These are phyloP conservation scores for Raffaelea albimanens DNA, from an alignment of 2,329 filamentous ascomycete species.

Conservation along the genomic window DNA sequence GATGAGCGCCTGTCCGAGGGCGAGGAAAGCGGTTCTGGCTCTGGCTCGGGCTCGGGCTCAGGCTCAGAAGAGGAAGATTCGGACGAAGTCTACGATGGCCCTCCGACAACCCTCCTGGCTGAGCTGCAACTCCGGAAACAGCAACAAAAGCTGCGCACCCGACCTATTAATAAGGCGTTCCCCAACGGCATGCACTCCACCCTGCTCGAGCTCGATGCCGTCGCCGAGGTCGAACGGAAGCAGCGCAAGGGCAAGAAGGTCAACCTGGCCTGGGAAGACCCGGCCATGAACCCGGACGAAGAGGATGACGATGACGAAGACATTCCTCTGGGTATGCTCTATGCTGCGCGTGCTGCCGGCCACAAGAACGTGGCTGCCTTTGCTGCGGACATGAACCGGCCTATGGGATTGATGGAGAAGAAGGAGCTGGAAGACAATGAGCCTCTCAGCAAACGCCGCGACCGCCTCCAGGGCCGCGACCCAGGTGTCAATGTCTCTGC, in stretches of 20 bases:
- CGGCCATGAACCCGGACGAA: conserved; percentile 34
- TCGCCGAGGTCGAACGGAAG: conserved; percentile 74
- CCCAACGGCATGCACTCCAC: conserved; percentile 85
- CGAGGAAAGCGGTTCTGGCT: no score
- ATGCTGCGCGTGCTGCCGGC: conserved; percentile 50
- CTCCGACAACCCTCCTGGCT: conserved; percentile 82
- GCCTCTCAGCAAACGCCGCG: conserved; percentile 68
- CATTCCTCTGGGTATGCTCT: conserved; percentile 77
- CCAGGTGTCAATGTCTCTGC: conserved; percentile 23
- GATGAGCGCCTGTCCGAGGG: conserved; percentile 25
- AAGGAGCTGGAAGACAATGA: conserved; percentile 88
- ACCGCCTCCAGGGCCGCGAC: conserved; percentile 58
- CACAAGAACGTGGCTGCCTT: conserved; percentile 33
- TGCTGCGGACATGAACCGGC: conserved; percentile 48
- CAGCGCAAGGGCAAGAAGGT: conserved; percentile 66
- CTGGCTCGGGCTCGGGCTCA: no score
- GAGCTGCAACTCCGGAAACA: conserved; percentile 87
- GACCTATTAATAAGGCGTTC: conserved; percentile 50
- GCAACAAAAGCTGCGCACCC: conserved; percentile 72
- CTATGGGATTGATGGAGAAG: conserved; percentile 67
- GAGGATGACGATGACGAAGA: conserved; percentile 71
- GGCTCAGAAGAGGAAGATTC: conserved; percentile 36
- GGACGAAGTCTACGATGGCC: conserved; percentile 50
- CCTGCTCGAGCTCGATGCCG: conserved; percentile 79
- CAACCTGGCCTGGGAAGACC: conserved; percentile 84